Evolutionary conservation across 371 early-diverging fungal species (phyloP), one percentile per base, ranked within the genome.

Genomic region (Actinomortierella ambigua): DNA sequence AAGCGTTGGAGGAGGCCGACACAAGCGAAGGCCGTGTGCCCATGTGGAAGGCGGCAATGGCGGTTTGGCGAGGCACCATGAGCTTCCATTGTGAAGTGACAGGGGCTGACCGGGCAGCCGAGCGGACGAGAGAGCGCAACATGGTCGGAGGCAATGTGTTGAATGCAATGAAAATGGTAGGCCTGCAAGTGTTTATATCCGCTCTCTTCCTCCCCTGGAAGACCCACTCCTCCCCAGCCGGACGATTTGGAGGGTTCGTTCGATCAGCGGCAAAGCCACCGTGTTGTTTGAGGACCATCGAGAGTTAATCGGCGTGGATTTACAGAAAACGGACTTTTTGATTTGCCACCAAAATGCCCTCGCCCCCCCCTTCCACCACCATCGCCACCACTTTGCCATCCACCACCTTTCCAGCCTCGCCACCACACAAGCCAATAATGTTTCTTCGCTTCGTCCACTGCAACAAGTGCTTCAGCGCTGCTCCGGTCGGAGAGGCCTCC

Each of bases 361-460:
- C n/a, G n/a, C n/a, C n/a, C n/a, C n/a, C n/a, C n/a, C n/a, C n/a
- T n/a, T n/a, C n/a, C n/a, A 34, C 34, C 11, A 6, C 11, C 4
- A 34, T 34, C 11, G 34, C 34, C 34, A 34, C 34, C 34, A 34
- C 4, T 34, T 17, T 13, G 20, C 4, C 29, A 24, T 34, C 41
- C 11, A 44, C 44, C 44, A 13, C 1, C 26, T 17, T 27, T 8
- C 5, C 15, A 28, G 18, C 18, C n/a, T 24, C 29, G 50, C 15
- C 50, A 9, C 29, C 17, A 51, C 28, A 28, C 0, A n/a, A 24
- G 18, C 24, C 8, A 27, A n/a, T n/a, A n/a, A n/a, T 51, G 24
- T 29, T 62, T 51, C 48, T 59, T 52, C 61, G 61, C 40, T 50
- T 53, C 57, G 47, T 73, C 22, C 67, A 73, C 24, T 73, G 75